Evolutionary conservation across 2,329 filamentous ascomycete genomes (phyloP).

Genomic region (Sphaerulina vaccinii): DNA sequence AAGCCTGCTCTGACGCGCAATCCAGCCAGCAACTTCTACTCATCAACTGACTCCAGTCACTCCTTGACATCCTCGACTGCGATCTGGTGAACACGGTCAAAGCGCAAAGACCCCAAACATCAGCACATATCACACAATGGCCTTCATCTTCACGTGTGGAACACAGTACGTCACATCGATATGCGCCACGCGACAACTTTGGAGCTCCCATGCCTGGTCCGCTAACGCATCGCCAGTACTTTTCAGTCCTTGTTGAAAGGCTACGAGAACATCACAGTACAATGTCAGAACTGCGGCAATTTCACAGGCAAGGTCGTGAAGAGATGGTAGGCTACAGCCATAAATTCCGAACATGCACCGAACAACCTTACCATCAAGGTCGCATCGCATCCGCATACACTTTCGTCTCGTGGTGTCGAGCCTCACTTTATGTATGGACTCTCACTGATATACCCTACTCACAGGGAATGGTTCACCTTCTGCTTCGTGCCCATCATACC

Average conservation of each 20-base stretch:
- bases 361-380: constrained; percentile 18
- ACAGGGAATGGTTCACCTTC: constrained; percentile 66
- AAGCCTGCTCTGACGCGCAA: constrained; percentile 17
- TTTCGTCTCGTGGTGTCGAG: background rate
- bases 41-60: constrained; percentile 2
- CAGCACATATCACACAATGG: constrained; percentile 25
- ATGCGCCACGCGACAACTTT: background rate
- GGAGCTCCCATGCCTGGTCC: constrained; percentile 2
- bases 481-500: constrained; percentile 55
- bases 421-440: background rate
- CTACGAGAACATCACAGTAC: constrained; percentile 51
- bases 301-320: constrained; percentile 46
- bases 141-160: constrained; percentile 52
- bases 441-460: background rate
- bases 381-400: background rate
- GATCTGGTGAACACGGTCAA: background rate
- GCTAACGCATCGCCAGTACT: constrained; percentile 35
- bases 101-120: background rate
- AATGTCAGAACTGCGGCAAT: constrained; percentile 56
- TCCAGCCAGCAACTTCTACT: constrained; percentile 8
- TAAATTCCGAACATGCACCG: background rate
- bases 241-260: constrained; percentile 48
- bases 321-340: constrained; percentile 41
- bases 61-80: background rate
- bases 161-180: constrained; percentile 42